Percentiles rank a stretch among this genome's conserved stretches.
Conservation (phyloP, 2,329 filamentous ascomycete genomes). For the Ceratocystiopsis sp. region DNA sequence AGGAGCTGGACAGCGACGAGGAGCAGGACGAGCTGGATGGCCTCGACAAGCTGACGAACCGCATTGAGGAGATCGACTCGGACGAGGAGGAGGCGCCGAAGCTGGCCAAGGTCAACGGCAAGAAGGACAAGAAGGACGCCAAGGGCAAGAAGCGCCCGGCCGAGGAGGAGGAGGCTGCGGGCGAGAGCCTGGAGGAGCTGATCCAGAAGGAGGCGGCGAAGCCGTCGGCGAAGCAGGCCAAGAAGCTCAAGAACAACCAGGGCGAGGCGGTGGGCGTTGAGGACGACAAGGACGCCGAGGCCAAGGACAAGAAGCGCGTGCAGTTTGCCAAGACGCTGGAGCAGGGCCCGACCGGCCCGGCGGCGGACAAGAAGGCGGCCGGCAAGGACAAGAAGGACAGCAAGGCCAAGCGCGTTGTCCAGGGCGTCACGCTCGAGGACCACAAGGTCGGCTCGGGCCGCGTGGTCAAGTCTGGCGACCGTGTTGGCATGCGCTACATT, state of each 20-base stretch:
- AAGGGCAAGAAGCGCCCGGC: conserved; percentile 87
- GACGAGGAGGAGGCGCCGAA: conserved; percentile 60
- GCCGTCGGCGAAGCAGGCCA: conserved; percentile 89
- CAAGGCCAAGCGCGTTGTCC: conserved; percentile 56
- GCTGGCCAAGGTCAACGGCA: conserved; percentile 30
- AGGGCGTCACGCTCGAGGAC: conserved; percentile 88
- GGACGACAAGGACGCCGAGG: conserved; percentile 43
- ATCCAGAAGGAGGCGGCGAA: conserved; percentile 61
- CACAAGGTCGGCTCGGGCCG: conserved; percentile 79
- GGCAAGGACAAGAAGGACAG: conserved; percentile 22
- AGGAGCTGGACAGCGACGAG: conserved; percentile 53
- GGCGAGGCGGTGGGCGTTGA: conserved; percentile 57
- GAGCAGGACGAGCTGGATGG: conserved; percentile 63
- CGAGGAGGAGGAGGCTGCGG: conserved; percentile 50
- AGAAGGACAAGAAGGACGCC: conserved; percentile 13
- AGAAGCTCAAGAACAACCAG: conserved; percentile 98
- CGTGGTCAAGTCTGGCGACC: conserved; percentile 76
- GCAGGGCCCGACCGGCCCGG: conserved; percentile 74
- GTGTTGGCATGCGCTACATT: conserved; percentile 90
- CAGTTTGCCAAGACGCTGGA: conserved; percentile 98
- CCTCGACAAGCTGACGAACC: conserved; percentile 47
- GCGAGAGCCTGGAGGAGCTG: conserved; percentile 54
- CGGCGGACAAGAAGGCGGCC: conserved; percentile 19
- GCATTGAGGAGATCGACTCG: conserved; percentile 67
- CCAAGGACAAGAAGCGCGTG: conserved; percentile 78